These are phyloP conservation scores for Lepiota brunneoincarnata DNA, from an alignment of 768 basidiomycete species.

Conservation along the genomic window DNA sequence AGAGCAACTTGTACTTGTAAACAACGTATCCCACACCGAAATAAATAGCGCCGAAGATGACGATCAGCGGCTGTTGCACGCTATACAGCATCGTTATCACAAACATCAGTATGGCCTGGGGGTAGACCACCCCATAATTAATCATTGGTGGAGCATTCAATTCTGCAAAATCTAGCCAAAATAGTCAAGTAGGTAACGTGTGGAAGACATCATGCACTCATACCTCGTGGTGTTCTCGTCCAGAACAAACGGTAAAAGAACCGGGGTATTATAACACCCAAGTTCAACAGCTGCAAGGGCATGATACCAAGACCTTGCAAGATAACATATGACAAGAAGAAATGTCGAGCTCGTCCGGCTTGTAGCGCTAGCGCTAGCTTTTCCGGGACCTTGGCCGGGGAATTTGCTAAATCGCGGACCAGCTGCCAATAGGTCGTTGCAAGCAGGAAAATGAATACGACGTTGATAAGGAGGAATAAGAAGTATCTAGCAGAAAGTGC, in stretches of 20 bases:
- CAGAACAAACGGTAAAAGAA: constrained; percentile 70
- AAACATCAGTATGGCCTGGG: constrained; percentile 94
- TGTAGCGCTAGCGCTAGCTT: constrained; percentile 85
- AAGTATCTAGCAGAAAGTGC: constrained; percentile 65
- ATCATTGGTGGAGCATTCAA: constrained; percentile 97
- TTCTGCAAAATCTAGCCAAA: constrained; percentile 80
- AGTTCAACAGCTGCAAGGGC: constrained; percentile 91
- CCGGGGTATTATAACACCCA: constrained; percentile 84
- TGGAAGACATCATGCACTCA: constrained; percentile 12
- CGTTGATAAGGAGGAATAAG: constrained; percentile 87
- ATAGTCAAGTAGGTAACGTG: background rate
- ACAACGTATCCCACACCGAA: constrained; percentile 96
- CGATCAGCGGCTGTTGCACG: constrained; percentile 91
- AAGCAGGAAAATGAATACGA: constrained; percentile 91
- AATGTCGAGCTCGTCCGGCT: constrained; percentile 75
- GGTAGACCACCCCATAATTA: constrained; percentile 96
- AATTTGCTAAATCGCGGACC: constrained; percentile 87
- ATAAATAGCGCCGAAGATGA: constrained; percentile 93
- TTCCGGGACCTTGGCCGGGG: constrained; percentile 91
- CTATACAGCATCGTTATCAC: constrained; percentile 94
- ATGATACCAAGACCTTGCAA: constrained; percentile 93
- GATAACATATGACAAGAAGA: constrained; percentile 83
- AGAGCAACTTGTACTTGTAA: constrained; percentile 97
- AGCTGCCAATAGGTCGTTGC: constrained; percentile 93
- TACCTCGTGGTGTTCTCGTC: constrained; percentile 90